phyloP scores from a whole-genome alignment of 306 rosid genomes.

The Begonia fuchsioides region DNA sequence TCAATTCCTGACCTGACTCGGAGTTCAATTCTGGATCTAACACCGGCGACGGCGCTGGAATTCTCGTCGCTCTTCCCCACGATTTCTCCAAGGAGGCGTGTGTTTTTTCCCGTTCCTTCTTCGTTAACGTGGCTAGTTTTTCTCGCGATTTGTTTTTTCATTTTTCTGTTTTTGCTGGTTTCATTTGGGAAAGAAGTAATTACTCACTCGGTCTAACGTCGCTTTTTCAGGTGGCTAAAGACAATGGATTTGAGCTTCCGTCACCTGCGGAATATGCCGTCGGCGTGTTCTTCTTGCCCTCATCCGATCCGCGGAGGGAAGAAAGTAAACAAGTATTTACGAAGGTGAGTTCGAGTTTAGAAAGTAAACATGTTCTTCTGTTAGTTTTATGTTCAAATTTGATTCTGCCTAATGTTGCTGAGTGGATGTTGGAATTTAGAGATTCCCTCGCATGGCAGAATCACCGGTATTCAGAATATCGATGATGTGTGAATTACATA shows the following conservation, averaged over 20 bases:
- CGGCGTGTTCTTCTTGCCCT: conserved; percentile 94
- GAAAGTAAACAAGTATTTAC: conserved; percentile 56
- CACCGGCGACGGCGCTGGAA: conserved; percentile 98
- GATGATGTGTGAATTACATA: too few relatives aligned
- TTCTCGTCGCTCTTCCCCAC: conserved; percentile 86
- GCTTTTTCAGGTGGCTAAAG: conserved; percentile 39
- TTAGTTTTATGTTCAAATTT: too few relatives aligned
- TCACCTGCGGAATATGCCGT: conserved; percentile 72
- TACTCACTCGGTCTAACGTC: neutral
- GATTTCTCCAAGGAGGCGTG: conserved; percentile 56
- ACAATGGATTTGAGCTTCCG: conserved; percentile 75
- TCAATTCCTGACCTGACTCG: neutral
- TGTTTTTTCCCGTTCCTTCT: too few relatives aligned
- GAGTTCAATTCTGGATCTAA: conserved; percentile 60
- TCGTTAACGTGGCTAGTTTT: neutral
- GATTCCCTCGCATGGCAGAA: too few relatives aligned
- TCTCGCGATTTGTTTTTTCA: neutral
- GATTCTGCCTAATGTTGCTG: too few relatives aligned
- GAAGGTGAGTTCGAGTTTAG: conserved; percentile 33
- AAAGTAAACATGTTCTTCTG: too few relatives aligned
- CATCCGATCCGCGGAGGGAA: conserved; percentile 51
- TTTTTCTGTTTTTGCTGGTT: neutral
- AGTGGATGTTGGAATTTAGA: too few relatives aligned
- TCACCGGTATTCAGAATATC: too few relatives aligned
- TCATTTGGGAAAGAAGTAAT: too few relatives aligned